Evolutionary conservation across 192 early-diverging fungal species (phyloP), one percentile per base, ranked within the genome.

Genomic region (Entomortierella parvispora): DNA sequence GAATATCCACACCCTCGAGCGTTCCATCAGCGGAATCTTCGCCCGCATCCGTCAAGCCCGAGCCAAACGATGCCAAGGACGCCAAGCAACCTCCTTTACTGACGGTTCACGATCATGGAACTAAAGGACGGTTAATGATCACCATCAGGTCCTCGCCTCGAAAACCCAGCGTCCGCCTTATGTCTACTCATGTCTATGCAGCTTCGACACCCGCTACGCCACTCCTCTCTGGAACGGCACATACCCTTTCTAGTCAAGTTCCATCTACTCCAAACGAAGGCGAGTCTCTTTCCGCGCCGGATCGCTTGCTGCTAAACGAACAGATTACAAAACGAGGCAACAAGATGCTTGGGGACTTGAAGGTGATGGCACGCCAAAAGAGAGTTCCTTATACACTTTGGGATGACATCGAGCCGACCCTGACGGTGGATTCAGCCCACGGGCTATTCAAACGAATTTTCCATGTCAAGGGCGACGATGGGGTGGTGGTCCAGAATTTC

Each of bases 371-470:
- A 2, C 48, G 52, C 20, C 45, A 53, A 2, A 71, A 56, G 51
- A 66, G 70, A 7, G 78, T 83, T n/a, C 81, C 81, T 3, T 64
- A 76, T 54, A 29, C 43, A 2, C 58, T 50, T n/a, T 68, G 78
- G 58, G 42, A 58, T 32, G 49, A 40, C 1, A 74, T 83, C 28
- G 81, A 75, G 25, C 65, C 71, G 5, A 67, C 68, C 4, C 26
- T 80, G 55, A 80, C 78, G 23, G 68, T 80, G 1, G 71, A 83
- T 28, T 43, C 65, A 26, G 85, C 87, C 0, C 85, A 89, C 66
- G 87, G 87, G 1, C 74, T 84, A 53, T 89, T 87, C 57, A 89
- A 89, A 40, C 65, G 83, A 34, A 86, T 89, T 1, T 89, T 84
- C 47, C 83, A 85, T 58, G 80, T 87, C 62, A 56, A 80, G 2